Evolutionary conservation across 2,329 filamentous ascomycete species (phyloP).

Genomic region (Fusarium graminum): DNA sequence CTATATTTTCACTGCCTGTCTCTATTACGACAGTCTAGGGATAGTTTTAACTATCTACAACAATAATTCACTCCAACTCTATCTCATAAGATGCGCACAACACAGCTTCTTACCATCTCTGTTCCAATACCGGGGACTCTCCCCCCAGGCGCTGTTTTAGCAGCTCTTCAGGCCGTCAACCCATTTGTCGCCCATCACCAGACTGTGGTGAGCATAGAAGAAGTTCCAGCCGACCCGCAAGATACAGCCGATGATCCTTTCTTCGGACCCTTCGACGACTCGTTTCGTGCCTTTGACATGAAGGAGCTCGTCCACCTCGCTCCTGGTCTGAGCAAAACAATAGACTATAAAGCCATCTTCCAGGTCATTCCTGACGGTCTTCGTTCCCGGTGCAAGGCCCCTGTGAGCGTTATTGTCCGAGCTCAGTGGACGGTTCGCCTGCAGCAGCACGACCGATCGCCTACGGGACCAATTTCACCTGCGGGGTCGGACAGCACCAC

Average conservation of each 20-base stretch:
- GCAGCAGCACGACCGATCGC: slow-evolving; percentile 33
- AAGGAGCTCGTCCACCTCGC: slow-evolving; percentile 54
- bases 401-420: slow-evolving; percentile 60
- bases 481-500: slow-evolving; percentile 48
- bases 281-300: slow-evolving; percentile 53
- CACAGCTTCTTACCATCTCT: slow-evolving; percentile 54
- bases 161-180: slow-evolving; percentile 56
- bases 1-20: neutral
- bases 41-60: neutral
- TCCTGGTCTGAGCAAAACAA: slow-evolving; percentile 57
- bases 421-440: slow-evolving; percentile 53
- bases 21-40: neutral
- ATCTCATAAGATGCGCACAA: slow-evolving; percentile 49
- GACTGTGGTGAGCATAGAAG: slow-evolving; percentile 54
- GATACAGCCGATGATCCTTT: slow-evolving; percentile 58
- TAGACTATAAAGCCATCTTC: slow-evolving; percentile 60
- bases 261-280: slow-evolving; percentile 56
- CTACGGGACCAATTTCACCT: slow-evolving; percentile 40
- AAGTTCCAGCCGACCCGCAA: slow-evolving; percentile 51
- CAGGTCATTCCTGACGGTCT: slow-evolving; percentile 58
- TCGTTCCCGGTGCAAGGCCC: slow-evolving; percentile 59
- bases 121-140: slow-evolving; percentile 59
- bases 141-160: slow-evolving; percentile 55
- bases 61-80: slow-evolving; percentile 5
- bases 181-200: slow-evolving; percentile 59